phyloP scores from a whole-genome alignment of 2,329 filamentous ascomycete genomes.

The Neonectria neomacrospora region DNA sequence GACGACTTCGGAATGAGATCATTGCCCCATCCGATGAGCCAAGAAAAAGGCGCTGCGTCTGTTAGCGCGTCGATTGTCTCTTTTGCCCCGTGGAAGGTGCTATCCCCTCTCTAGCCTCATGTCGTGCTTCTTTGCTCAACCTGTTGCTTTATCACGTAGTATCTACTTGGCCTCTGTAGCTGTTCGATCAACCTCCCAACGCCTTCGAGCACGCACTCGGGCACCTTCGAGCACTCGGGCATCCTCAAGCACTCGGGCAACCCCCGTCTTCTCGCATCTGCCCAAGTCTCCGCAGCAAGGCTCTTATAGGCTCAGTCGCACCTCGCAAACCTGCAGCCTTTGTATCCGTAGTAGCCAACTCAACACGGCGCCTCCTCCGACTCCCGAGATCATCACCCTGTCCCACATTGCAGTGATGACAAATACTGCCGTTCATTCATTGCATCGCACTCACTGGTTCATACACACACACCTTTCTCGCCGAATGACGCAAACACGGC shows the following conservation, averaged over 20 bases:
- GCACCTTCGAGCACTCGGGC: too few relatives aligned
- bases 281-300: neutral
- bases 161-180: neutral
- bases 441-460: neutral
- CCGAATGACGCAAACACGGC: neutral
- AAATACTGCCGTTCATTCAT: neutral
- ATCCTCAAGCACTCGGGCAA: too few relatives aligned
- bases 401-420: neutral
- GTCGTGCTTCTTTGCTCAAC: neutral
- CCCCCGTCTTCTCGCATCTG: neutral
- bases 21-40: constrained; percentile 37
- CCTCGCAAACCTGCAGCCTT: neutral
- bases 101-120: neutral
- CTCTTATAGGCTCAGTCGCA: neutral
- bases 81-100: neutral
- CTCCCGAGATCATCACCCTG: neutral
- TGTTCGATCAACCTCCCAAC: too few relatives aligned
- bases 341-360: neutral
- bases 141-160: neutral
- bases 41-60: constrained; percentile 27
- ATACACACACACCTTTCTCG: neutral
- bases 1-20: constrained; percentile 31
- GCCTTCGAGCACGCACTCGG: too few relatives aligned
- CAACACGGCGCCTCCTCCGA: neutral
- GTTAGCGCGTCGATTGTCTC: neutral